Percentiles rank a stretch among this genome's conserved stretches.
Evolutionary conservation across 1,139 yeast genomes (phyloP).

Genomic region (Wickerhamiella pararugosa): DNA sequence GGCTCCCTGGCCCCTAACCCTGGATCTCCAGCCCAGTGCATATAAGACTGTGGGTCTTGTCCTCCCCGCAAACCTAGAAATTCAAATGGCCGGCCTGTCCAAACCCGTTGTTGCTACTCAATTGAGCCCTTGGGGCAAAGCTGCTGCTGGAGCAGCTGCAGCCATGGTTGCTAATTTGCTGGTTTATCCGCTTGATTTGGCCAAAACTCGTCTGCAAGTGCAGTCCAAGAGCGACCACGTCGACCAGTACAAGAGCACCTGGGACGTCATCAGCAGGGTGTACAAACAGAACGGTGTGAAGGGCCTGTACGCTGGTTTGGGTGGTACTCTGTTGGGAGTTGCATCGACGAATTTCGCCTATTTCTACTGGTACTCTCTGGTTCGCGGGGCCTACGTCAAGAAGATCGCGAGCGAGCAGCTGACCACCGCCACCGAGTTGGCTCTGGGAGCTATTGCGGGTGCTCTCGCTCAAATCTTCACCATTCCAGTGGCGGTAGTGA

Average conservation of each 20-base stretch:
- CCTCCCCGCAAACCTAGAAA: not conserved
- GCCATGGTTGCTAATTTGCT: constrained; percentile 70
- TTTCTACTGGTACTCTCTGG: constrained; percentile 73
- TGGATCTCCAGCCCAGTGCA: no score
- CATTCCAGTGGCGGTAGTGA: constrained; percentile 67
- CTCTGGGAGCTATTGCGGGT: constrained; percentile 76
- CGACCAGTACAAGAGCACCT: constrained; percentile 36
- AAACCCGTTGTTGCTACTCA: constrained; percentile 17
- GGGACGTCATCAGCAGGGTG: constrained; percentile 50
- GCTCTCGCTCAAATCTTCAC: constrained; percentile 73
- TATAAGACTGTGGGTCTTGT: not conserved
- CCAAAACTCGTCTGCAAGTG: constrained; percentile 67
- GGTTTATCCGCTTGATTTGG: constrained; percentile 79
- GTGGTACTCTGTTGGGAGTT: constrained; percentile 54
- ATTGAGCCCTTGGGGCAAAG: constrained; percentile 44
- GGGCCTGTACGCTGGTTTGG: constrained; percentile 64
- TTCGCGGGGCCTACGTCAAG: constrained; percentile 42
- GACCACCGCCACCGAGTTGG: constrained; percentile 53
- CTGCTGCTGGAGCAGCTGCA: constrained; percentile 74
- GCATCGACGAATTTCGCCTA: constrained; percentile 75
- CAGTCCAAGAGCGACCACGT: constrained; percentile 17
- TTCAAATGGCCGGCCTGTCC: constrained; percentile 15
- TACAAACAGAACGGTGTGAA: constrained; percentile 43
- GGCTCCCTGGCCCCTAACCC: no score
- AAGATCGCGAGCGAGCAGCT: constrained; percentile 27